Evolutionary conservation across 148 eudicot species (phyloP).

Genomic region (Hydrangea macrophylla): DNA sequence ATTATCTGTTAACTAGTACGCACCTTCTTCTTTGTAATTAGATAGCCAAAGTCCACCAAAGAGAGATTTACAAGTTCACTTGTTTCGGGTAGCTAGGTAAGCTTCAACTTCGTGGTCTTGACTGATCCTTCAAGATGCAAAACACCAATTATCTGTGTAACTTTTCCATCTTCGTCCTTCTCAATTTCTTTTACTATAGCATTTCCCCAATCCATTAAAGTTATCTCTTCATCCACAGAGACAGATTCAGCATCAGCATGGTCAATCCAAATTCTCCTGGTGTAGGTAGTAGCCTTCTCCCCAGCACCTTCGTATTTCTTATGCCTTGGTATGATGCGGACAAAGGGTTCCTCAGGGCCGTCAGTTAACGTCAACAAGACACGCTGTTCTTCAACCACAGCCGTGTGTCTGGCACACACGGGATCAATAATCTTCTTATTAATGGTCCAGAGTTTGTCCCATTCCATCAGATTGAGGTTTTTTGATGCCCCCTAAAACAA

Average conservation of each 20-base stretch:
- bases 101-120: constrained; percentile 95
- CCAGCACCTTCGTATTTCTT: constrained; percentile 93
- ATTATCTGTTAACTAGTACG: not conserved
- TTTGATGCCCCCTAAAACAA: constrained; percentile 84
- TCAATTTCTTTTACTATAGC: constrained; percentile 76
- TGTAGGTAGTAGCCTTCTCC: constrained; percentile 73
- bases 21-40: constrained; percentile 94
- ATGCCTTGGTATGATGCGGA: constrained; percentile 73
- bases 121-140: constrained; percentile 88
- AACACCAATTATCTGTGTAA: constrained; percentile 61
- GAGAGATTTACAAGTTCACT: constrained; percentile 73
- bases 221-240: constrained; percentile 77
- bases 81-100: constrained; percentile 83
- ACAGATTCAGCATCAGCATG: constrained; percentile 70
- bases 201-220: constrained; percentile 98
- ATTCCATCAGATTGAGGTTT: constrained; percentile 96
- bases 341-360: constrained; percentile 82
- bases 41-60: constrained; percentile 81
- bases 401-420: constrained; percentile 93
- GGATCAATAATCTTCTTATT: constrained; percentile 93
- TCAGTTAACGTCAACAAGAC: constrained; percentile 66
- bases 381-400: constrained; percentile 61
- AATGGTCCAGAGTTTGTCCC: constrained; percentile 98
- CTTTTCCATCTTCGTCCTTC: constrained; percentile 67
- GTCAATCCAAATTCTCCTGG: constrained; percentile 81